These are phyloP conservation scores for Syzygium jambos DNA, from an alignment of 345 rosid genomes.

Conservation along the genomic window DNA sequence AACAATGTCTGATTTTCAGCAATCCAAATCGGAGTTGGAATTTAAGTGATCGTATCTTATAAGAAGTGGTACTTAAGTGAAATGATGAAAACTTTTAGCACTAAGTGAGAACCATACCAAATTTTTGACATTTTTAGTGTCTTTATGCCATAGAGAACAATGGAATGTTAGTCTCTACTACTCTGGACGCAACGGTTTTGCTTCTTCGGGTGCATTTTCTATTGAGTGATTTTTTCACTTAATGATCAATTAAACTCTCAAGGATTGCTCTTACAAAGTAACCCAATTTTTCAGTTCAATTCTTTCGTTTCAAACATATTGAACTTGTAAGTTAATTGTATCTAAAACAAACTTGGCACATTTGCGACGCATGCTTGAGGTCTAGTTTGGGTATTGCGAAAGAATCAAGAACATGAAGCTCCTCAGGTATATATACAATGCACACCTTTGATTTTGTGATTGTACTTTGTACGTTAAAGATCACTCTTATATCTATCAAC, in stretches of 20 bases:
- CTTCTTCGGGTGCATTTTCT: background rate
- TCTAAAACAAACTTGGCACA: background rate
- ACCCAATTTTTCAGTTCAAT: too few species aligned
- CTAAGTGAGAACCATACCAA: too few species aligned
- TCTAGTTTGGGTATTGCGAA: background rate
- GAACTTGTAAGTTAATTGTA: background rate
- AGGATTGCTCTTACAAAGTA: background rate
- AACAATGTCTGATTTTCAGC: too few species aligned
- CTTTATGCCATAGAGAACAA: background rate
- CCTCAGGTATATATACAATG: background rate
- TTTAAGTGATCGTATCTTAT: too few species aligned
- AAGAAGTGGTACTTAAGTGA: too few species aligned
- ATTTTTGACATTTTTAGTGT: too few species aligned
- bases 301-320: background rate
- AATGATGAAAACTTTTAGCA: too few species aligned
- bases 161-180: background rate
- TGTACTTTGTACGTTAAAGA: background rate
- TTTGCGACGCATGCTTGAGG: background rate
- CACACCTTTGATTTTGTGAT: background rate
- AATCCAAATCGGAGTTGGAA: too few species aligned
- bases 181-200: background rate
- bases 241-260: background rate
- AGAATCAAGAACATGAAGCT: background rate
- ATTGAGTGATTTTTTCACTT: background rate
- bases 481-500: background rate